phyloP scores from a whole-genome alignment of 2,329 filamentous ascomycete species.

The Colletotrichum sp. region DNA sequence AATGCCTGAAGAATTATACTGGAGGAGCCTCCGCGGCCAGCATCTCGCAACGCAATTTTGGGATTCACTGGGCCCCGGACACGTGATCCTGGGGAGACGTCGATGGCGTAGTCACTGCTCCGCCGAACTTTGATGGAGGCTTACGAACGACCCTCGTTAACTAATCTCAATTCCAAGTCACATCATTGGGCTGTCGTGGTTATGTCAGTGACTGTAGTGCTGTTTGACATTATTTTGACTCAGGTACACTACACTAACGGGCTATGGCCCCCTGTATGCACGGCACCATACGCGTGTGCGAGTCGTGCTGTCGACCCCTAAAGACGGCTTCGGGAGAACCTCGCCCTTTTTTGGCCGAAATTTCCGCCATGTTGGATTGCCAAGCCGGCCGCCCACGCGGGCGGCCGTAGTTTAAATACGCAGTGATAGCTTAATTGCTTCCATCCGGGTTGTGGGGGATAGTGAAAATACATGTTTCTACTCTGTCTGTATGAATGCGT shows the following conservation, averaged over 20 bases:
- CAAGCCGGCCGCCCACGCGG: neutral
- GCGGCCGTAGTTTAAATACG: neutral
- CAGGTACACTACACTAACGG: accelerated
- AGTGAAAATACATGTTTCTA: neutral
- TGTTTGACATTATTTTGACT: neutral
- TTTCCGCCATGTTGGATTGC: neutral
- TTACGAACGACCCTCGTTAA: accelerated
- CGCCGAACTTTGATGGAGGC: neutral
- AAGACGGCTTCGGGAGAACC: neutral
- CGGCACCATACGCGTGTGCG: neutral
- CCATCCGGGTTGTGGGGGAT: neutral
- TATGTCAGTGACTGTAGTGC: neutral
- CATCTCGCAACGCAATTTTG: too few species aligned
- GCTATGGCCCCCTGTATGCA: accelerated
- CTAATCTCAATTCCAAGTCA: neutral
- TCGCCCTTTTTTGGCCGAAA: neutral
- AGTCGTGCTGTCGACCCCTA: neutral
- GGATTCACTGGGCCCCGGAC: too few species aligned
- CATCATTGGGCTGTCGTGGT: neutral
- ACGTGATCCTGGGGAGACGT: neutral
- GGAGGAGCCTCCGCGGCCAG: too few species aligned
- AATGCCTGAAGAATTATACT: too few species aligned
- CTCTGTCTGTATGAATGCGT: neutral
- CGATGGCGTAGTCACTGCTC: neutral
- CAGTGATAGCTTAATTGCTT: neutral